These are phyloP conservation scores for Kokia cookei DNA, from an alignment of 441 rosid species.

Conservation along the genomic window DNA sequence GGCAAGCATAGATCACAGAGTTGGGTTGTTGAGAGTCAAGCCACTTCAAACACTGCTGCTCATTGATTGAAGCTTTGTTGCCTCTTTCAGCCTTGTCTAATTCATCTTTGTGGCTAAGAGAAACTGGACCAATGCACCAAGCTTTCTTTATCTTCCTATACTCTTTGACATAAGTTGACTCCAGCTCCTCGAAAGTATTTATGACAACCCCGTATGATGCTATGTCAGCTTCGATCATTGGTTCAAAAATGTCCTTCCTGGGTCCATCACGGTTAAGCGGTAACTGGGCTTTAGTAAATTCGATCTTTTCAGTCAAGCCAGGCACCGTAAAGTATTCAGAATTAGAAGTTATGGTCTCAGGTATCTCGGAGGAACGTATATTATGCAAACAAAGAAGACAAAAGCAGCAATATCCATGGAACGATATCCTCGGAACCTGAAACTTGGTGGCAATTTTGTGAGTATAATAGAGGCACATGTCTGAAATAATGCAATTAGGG, in stretches of 20 bases:
- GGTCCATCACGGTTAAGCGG: background rate
- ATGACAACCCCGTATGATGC: slow-evolving; percentile 22
- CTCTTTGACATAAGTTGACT: slow-evolving; percentile 16
- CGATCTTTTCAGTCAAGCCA: slow-evolving; percentile 15
- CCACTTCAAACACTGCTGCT: slow-evolving; percentile 17
- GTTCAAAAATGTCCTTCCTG: background rate
- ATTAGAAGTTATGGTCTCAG: slow-evolving; percentile 9
- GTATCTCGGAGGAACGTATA: slow-evolving; percentile 1
- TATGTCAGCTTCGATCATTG: slow-evolving; percentile 3
- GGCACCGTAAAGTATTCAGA: slow-evolving; percentile 18
- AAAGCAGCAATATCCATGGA: slow-evolving; percentile 24
- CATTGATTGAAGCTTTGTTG: slow-evolving; percentile 13
- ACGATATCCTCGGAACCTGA: slow-evolving; percentile 26
- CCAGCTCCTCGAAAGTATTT: slow-evolving; percentile 34
- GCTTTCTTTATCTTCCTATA: slow-evolving; percentile 12
- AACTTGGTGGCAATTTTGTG: slow-evolving; percentile 18
- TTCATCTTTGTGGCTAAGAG: slow-evolving; percentile 20
- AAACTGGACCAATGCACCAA: slow-evolving; percentile 40
- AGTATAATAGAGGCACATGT: slow-evolving; percentile 18
- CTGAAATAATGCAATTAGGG: slow-evolving; percentile 32
- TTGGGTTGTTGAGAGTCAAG: slow-evolving; percentile 17
- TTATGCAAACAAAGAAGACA: background rate
- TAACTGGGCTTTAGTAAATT: background rate
- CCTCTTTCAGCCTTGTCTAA: slow-evolving; percentile 31
- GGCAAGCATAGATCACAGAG: slow-evolving; percentile 32